Evolutionary conservation across 169 alveolate species (phyloP), one percentile per base, ranked within the genome.

Genomic region (Plasmodium relictum): DNA sequence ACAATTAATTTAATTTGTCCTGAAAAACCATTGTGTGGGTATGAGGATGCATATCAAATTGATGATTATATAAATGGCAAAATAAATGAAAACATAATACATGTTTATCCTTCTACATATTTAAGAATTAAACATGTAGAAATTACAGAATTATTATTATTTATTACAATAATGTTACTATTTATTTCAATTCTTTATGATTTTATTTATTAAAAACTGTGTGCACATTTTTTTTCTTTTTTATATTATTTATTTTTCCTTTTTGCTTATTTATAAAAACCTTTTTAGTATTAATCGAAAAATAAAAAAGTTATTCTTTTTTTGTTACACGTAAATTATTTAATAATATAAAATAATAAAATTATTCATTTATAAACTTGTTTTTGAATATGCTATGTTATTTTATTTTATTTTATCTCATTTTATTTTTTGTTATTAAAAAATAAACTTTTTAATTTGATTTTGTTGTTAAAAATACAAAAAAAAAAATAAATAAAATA

Each of bases 21-120:
- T 5, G 89, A 78, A 42, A 78, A 78, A 50, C 89, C 89, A 41
- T 9, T 78, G 56, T 59, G 45, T 65, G 89, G 89, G 10, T 78
- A 78, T 78, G 89, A 78, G 58, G 89, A 78, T 78, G 89, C 89
- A 26, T 78, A 78, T 69, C 76, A 78, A 69, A 78, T 78, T 6
- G 89, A 78, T 65, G 89, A 78, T 58, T 78, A 78, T 24, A 76
- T 78, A 26, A 78, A 78, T 65, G 89, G 89, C 4, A 41, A 78
- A 45, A 78, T 78, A 58, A 78, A 78, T 78, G 89, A 78, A 78
- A 78, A 78, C 41, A 78, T 78, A 10, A 78, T 78, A 20, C 89
- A 78, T 20, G 89, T 78, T 18, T 78, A 78, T 56, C 89, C 89
- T 18, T 63, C 56, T 63, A 78, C 68, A 59, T 78, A 78, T 24